These are phyloP conservation scores for Tieghemostelium lacteum DNA, from an alignment of 78 protist genomes.

Conservation along the genomic window DNA sequence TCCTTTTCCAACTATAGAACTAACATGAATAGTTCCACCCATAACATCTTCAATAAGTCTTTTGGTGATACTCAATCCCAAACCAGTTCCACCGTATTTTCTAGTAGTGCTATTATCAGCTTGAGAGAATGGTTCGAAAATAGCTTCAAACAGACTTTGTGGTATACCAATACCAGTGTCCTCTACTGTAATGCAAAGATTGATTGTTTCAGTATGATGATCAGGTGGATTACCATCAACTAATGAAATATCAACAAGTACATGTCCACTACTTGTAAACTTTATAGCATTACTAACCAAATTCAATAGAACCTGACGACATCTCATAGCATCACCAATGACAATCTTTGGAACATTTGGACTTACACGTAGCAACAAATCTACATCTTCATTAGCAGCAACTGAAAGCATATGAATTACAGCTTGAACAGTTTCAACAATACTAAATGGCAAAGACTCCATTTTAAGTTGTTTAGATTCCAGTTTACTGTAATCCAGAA, in stretches of 20 bases:
- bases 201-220: background rate
- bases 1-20: conserved; percentile 47
- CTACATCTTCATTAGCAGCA: conserved; percentile 65
- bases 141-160: conserved; percentile 43
- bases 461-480: conserved; percentile 66
- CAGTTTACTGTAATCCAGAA: conserved; percentile 76
- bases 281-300: conserved; percentile 76
- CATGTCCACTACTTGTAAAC: conserved; percentile 64
- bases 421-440: conserved; percentile 62
- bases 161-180: conserved; percentile 73
- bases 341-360: conserved; percentile 68
- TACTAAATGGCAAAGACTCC: conserved; percentile 55
- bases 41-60: conserved; percentile 71
- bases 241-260: conserved; percentile 23
- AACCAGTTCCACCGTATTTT: conserved; percentile 83
- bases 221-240: conserved; percentile 9
- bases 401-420: conserved; percentile 64
- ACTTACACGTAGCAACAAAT: conserved; percentile 26
- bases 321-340: conserved; percentile 77
- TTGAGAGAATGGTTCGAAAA: conserved; percentile 59
- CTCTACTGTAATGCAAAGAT: conserved; percentile 55
- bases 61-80: conserved; percentile 75
- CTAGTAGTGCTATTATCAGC: conserved; percentile 77
- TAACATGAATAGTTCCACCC: conserved; percentile 79
- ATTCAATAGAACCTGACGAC: conserved; percentile 72